phyloP scores from a whole-genome alignment of 2,329 filamentous ascomycete species.

The Tympanopsis confertula region DNA sequence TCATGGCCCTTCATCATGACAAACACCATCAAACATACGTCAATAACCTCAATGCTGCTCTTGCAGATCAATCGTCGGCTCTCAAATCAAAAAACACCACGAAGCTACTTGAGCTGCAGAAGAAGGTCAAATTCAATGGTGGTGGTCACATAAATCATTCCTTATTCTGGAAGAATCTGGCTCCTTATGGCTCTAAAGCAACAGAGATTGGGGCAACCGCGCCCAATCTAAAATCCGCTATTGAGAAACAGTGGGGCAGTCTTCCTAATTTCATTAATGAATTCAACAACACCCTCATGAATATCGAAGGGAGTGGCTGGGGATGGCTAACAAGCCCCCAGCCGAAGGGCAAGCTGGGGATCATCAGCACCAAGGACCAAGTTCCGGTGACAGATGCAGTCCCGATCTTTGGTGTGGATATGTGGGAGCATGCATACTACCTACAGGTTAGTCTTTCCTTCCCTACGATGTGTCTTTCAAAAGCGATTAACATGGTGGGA shows the following conservation, averaged over 20 bases:
- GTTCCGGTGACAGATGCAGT: slow-evolving; percentile 58
- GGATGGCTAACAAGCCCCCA: slow-evolving; percentile 69
- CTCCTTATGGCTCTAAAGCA: slow-evolving; percentile 44
- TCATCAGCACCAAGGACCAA: slow-evolving; percentile 78
- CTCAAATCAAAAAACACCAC: slow-evolving; percentile 44
- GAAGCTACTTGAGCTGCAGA: slow-evolving; percentile 55
- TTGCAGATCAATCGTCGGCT: slow-evolving; percentile 46
- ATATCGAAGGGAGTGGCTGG: slow-evolving; percentile 77
- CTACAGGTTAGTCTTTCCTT: slow-evolving; percentile 44
- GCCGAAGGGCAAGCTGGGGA: slow-evolving; percentile 45
- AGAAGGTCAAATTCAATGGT: slow-evolving; percentile 73
- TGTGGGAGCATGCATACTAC: slow-evolving; percentile 93
- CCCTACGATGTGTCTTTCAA: background rate
- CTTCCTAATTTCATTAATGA: slow-evolving; percentile 52
- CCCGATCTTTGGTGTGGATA: slow-evolving; percentile 71
- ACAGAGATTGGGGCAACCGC: slow-evolving; percentile 40
- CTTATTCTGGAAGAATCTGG: slow-evolving; percentile 80
- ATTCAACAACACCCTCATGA: slow-evolving; percentile 54
- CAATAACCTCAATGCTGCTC: slow-evolving; percentile 59
- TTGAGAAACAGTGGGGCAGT: slow-evolving; percentile 57
- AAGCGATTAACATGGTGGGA: slow-evolving; percentile 4
- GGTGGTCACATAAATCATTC: slow-evolving; percentile 90
- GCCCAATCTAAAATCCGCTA: slow-evolving; percentile 46
- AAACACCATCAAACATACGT: slow-evolving; percentile 75
- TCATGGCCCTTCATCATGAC: slow-evolving; percentile 71